Base-by-base conservation (phyloP, 2,329 filamentous ascomycete genomes). In the Echinosphaeria canescens region DNA sequence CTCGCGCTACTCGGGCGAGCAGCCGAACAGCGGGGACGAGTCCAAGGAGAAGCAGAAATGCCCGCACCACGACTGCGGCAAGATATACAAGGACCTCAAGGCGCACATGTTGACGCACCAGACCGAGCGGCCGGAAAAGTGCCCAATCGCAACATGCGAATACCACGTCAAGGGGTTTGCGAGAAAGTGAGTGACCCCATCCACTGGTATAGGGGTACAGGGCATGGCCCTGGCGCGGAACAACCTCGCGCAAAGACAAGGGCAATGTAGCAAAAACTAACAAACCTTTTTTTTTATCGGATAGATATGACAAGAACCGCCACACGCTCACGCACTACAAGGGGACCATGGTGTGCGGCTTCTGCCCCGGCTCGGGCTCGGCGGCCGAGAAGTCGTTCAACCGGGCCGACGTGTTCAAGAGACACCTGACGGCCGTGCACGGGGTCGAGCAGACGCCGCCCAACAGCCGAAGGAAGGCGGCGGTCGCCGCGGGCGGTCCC, bases 311-410 rank as follows among this genome's bases (percentile, higher is more conserved):
- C 57, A 91, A 91, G 62, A 92, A 92, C 52, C 61, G 84, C 24
- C 84, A 93, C 48, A 91, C 82, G 5, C 51, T 92, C 34, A 93
- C 84, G 5, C 84, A 93, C 48, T 93, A 92, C 63, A 92, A 92
- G 53, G 84, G 84, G 22, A 92, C 79, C 26, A 92, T 92, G 84
- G 80, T 92, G 14, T 93, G 84, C 44, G 82, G 81, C 16, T 93
- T 92, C 54, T 92, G 84, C 41, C 80, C 82, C 2, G 80, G 81
- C 18, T 81, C 79, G 15, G 84, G 84, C 4, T 85, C 81, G 4
- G 67, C 81, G 6, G 75, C 76, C 2, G 84, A 92, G 51, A 93
- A 92, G 64, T 85, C 78, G 35, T 93, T 93, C 47, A 92, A 93
- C 55, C 70, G 84, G 30, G 82, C 84, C 31, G 84, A 93, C 37